Conservation (phyloP, 2,329 filamentous ascomycete genomes). For the Cladobotryum protrusum region DNA sequence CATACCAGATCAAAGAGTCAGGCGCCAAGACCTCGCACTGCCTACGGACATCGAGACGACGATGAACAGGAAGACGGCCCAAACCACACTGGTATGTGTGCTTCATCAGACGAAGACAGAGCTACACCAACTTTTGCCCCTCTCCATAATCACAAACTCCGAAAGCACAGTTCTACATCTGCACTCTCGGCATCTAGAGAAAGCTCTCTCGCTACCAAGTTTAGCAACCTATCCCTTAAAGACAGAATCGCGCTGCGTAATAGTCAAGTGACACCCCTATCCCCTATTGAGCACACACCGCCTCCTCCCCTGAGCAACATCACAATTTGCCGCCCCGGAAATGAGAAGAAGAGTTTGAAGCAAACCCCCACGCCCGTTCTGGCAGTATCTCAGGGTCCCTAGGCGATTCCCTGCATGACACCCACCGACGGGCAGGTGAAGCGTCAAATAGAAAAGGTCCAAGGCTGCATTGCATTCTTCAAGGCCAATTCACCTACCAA, state of each 20-base stretch:
- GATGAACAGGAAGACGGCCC: conserved; percentile 31
- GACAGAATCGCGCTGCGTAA: conserved; percentile 24
- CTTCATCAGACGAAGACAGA: conserved; percentile 5
- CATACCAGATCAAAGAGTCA: conserved; percentile 39
- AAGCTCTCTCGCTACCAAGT: conserved; percentile 36
- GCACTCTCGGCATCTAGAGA: conserved; percentile 31
- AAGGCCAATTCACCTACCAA: conserved; percentile 28
- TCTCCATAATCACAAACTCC: conserved; percentile 21
- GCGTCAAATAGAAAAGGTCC: conserved; percentile 27
- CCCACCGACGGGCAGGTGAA: conserved; percentile 24
- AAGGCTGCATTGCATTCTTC: conserved; percentile 26
- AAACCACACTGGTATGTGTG: conserved; percentile 31
- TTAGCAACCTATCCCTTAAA: conserved; percentile 35
- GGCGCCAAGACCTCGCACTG: conserved; percentile 31
- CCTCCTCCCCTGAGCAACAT: conserved; percentile 19
- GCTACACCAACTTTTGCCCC: conserved; percentile 11
- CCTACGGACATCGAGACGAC: conserved; percentile 35
- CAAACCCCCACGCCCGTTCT: conserved; percentile 10
- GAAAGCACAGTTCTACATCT: conserved; percentile 22
- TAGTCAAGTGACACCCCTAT: conserved; percentile 43
- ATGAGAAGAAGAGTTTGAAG: conserved; percentile 16
- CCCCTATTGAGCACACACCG: conserved; percentile 7
- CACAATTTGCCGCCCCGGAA: conserved; percentile 22
- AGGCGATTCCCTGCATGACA: conserved; percentile 30
- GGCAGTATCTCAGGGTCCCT: conserved; percentile 21